Base-by-base conservation (phyloP, 352 stramenopile species). In the Pythium chondricola region DNA sequence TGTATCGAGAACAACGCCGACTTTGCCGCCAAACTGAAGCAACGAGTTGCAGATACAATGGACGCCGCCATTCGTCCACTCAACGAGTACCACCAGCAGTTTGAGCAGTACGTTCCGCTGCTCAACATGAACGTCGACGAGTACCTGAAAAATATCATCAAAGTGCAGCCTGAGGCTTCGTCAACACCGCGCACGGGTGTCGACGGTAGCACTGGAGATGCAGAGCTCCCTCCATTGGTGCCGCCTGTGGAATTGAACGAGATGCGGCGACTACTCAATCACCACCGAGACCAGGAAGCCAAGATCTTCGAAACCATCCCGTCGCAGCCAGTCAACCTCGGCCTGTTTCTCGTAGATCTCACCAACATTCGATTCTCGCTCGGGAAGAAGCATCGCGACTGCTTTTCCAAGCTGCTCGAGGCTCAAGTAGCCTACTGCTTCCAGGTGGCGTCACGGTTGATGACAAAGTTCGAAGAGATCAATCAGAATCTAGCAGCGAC, bases 121-220 rank as follows among this genome's bases (percentile, higher is more conserved):
- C 66, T 98, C 2, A 96, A 96, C 38, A 63, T 97, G 33, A 85
- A 98, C 44, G 76, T 96, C 0, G 74, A 92, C 14, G 65, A 82
- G 4, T 93, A 95, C 51, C 43, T 95, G 32, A 73, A 67, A 30
- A 67, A 61, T 13, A 77, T 84, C n/a, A 80, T 87, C 40, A 67
- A 69, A 26, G 49, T 56, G 0, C 71, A 83, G 16, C 66, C 69
- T 29, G 43, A 53, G 26, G 24, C 36, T 0, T 48, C 37, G 13
- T 53, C 46, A 13, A 66, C 62, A 16, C 63, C 66, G 5, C 56
- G 67, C 24, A 22, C 43, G 2, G 53, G 63, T 16, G 43, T 49
- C 22, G 60, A 67, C 33, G 60, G 66, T 6, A 65, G 52, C 1
- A 31, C 67, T 14, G 58, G 74, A 10, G 66, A 72, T 1, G 61